Base-by-base conservation (phyloP, 2,329 filamentous ascomycete genomes). In the Eutypella sp. region DNA sequence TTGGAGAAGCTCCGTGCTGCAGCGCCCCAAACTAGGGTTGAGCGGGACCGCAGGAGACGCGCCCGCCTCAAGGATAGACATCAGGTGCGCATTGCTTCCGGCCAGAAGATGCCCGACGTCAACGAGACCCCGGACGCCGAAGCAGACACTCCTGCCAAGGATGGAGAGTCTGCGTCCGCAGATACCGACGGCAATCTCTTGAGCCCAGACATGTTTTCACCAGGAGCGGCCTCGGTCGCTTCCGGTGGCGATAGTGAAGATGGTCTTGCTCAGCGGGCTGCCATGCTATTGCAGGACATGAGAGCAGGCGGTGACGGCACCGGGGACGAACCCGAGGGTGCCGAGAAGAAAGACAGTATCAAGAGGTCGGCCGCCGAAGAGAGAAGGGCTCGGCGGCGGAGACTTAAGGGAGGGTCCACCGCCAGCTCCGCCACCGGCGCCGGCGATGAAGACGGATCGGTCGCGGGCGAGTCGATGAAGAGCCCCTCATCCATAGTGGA, bases 1-100 rank as follows among this genome's bases (percentile, higher is more conserved):
- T 80, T 99, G 41, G 89, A 96, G 79, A 97, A 97, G 69, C 74
- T 99, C 46, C 86, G 93, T 47, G 91, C 90, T 46, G 93, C 93
- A 1, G 92, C 91, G 46, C 92, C 93, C 24, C 89, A 96, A 69
- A 82, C 88, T 23, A 79, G 88, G 64, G 91, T 96, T 65, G 87
- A 95, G 66, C 81, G 92, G 60, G 93, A 97, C 66, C 82, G 90
- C 57, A 82, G 93, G 52, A 82, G 92, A 47, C 82, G 92, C 54
- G 90, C 91, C 33, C 79, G 92, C 45, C 78, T 97, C 57, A 95
- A 95, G 78, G 91, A 96, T 61, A 79, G 84, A 23, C 89, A 96
- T 62, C 88, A 95, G 68, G 87, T 93, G 25, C 87, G 92, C 50
- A 81, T 96, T 43, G 89, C 92, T 15, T 92, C 86, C 16, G 92